Evolutionary conservation across 306 rosid genomes (phyloP), one percentile per base, ranked within the genome.

Genomic region (Prunus kanzakura): DNA sequence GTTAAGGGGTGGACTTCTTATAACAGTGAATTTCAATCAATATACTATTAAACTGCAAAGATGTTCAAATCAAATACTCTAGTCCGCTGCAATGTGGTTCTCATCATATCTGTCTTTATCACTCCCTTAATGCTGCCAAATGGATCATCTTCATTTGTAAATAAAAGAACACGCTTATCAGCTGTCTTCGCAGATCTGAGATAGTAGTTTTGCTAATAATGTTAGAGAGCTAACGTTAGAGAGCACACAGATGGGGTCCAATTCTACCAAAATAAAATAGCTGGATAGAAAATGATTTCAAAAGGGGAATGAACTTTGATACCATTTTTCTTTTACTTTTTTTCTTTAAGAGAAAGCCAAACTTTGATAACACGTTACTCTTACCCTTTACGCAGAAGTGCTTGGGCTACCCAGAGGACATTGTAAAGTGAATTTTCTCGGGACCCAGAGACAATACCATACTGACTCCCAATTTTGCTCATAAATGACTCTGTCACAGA

Each of bases 101-200:
- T 89, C 77, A 81, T 88, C 97, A 94, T 86, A 65, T 94, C 98
- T 13, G 85, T 84, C 86, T 90, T 92, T 66, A 82, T 60, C 62
- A 88, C 87, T 76, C 93, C 96, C 78, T 82, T 86, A 51, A 89
- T 73, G 75, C 75, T 78, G 73, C 96, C 91, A 85, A 94, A 94
- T 73, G 98, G 98, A 88, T 94, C 95, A 72, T 94, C 97, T 79
- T 94, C 95, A 76, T 94, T 92, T 76, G 98, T 94, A 76, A 92
- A 92, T 77, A 94, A 55, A 76, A 94, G 96, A 19, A 94, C 81
- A 69, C 97, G 96, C 72, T 94, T 94, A 67, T 92, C 90, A 38
- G 86, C 89, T 4, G 90, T 84, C 88, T 88, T 92, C 65, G 80
- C 84, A 35, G 96, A 90, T 82, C 98, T 94, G 93, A 77, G 71